Evolutionary conservation across 345 rosid species (phyloP).

Genomic region (Jatropha curcas): DNA sequence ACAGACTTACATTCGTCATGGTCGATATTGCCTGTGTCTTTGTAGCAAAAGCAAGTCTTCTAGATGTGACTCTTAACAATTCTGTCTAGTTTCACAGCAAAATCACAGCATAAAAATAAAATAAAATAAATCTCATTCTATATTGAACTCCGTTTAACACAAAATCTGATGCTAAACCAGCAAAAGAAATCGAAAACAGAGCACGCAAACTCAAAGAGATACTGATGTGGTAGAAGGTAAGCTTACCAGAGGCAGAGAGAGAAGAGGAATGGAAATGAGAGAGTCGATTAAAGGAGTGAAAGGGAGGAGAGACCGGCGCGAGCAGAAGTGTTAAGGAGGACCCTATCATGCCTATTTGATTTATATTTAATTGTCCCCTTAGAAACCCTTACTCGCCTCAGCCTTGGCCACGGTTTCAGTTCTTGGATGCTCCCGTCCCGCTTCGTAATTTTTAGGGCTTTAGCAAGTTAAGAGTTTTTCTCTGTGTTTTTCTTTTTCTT

Average conservation of each 20-base stretch:
- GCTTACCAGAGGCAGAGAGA: conserved; percentile 53
- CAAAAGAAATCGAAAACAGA: background rate
- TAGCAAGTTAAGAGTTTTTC: too few relatives aligned
- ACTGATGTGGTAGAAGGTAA: conserved; percentile 3
- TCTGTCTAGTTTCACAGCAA: conserved; percentile 66
- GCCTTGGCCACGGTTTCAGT: too few relatives aligned
- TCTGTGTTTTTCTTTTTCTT: too few relatives aligned
- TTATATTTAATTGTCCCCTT: background rate
- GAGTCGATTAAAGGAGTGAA: conserved; percentile 39
- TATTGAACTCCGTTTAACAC: background rate
- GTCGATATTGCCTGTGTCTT: conserved; percentile 41
- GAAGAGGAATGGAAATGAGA: conserved; percentile 29
- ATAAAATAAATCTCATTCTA: too few relatives aligned
- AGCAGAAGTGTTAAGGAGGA: conserved; percentile 30
- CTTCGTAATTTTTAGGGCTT: background rate
- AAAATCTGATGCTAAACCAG: background rate
- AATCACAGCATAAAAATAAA: background rate
- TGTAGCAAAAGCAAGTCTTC: conserved; percentile 36
- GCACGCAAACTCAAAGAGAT: background rate
- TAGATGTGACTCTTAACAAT: conserved; percentile 49
- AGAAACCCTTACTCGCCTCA: background rate
- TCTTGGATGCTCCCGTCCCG: background rate
- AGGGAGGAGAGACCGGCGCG: conserved; percentile 45
- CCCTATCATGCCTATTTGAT: conserved; percentile 32
- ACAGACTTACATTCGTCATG: conserved; percentile 63